phyloP scores from a whole-genome alignment of 108 stramenopile species.

The Pseudonitzschia multistriata region DNA sequence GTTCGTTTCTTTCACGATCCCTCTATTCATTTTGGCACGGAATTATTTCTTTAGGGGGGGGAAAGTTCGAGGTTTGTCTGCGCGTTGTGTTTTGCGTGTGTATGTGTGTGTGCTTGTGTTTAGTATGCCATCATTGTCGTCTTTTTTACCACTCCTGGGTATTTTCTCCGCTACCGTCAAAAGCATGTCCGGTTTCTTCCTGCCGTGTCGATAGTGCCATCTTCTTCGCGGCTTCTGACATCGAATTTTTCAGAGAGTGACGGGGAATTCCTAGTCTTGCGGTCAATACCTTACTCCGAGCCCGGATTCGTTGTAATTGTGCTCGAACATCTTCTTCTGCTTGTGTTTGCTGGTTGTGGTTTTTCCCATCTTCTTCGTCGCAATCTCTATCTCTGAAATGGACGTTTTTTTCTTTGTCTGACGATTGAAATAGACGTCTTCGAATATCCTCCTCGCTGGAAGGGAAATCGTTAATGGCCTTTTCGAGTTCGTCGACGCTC shows the following conservation, averaged over 20 bases:
- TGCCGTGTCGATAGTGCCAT: not conserved
- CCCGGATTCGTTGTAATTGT: constrained; percentile 45
- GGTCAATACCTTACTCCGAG: constrained; percentile 43
- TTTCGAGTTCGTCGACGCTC: constrained; percentile 11
- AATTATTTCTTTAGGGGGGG: no score
- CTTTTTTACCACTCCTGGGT: no score
- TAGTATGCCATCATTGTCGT: no score
- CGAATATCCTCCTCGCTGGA: constrained; percentile 7
- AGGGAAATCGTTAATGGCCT: constrained; percentile 29
- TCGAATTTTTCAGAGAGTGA: constrained; percentile 28
- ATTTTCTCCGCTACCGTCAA: no score
- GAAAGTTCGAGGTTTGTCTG: no score
- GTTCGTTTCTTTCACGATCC: no score
- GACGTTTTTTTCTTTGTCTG: no score
- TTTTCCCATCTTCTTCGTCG: not conserved
- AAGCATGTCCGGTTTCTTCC: no score
- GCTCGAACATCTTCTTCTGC: constrained; percentile 25
- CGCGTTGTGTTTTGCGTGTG: no score
- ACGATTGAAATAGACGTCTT: constrained; percentile 15
- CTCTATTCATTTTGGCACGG: no score
- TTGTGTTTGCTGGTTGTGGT: not conserved
- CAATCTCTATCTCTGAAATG: not conserved
- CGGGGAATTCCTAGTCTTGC: constrained; percentile 36
- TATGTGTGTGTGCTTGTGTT: no score
- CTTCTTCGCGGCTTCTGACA: constrained; percentile 12